A percentile compares a stretch with the other conserved stretches of the same genome.
Evolutionary conservation across 2,329 filamentous ascomycete genomes (phyloP).

Genomic region (Pseudocercospora vitis): DNA sequence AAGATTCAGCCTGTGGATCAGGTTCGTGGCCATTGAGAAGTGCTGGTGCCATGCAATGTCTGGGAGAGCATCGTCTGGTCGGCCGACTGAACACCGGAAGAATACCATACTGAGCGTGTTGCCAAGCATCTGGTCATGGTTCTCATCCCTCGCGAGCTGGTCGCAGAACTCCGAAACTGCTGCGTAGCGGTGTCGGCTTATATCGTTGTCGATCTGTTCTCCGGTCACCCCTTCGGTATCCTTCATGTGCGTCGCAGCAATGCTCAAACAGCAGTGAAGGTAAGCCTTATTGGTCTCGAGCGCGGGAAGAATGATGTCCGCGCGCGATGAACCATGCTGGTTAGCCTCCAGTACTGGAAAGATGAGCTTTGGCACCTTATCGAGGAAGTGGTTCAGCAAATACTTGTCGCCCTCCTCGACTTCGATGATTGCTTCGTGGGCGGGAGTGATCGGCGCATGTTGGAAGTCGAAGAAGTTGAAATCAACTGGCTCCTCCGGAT

Average conservation of each 20-base stretch:
- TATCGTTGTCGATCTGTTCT: conserved; percentile 82
- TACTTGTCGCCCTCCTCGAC: conserved; percentile 85
- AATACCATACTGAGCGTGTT: conserved; percentile 93
- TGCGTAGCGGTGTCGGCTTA: conserved; percentile 86
- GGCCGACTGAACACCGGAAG: conserved; percentile 89
- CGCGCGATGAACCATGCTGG: conserved; percentile 77
- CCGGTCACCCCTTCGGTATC: conserved; percentile 65
- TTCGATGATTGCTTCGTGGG: conserved; percentile 71
- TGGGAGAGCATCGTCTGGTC: conserved; percentile 77
- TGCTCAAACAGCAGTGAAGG: conserved; percentile 91
- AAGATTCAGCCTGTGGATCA: conserved; percentile 82
- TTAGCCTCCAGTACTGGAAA: conserved; percentile 92
- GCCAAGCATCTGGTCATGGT: conserved; percentile 87
- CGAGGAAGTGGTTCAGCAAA: conserved; percentile 86
- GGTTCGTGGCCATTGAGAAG: conserved; percentile 83
- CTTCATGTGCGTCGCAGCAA: conserved; percentile 89
- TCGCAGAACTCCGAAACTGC: conserved; percentile 85
- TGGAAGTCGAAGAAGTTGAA: conserved; percentile 82
- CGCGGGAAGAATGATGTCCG: conserved; percentile 81
- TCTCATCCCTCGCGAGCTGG: conserved; percentile 73
- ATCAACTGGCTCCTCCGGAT: conserved; percentile 54
- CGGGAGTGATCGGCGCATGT: conserved; percentile 63
- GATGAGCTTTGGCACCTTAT: conserved; percentile 80
- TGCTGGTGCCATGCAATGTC: conserved; percentile 98
- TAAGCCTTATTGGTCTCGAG: conserved; percentile 91